Evolutionary conservation across 345 rosid species (phyloP).

Genomic region (Gossypium arboreum): DNA sequence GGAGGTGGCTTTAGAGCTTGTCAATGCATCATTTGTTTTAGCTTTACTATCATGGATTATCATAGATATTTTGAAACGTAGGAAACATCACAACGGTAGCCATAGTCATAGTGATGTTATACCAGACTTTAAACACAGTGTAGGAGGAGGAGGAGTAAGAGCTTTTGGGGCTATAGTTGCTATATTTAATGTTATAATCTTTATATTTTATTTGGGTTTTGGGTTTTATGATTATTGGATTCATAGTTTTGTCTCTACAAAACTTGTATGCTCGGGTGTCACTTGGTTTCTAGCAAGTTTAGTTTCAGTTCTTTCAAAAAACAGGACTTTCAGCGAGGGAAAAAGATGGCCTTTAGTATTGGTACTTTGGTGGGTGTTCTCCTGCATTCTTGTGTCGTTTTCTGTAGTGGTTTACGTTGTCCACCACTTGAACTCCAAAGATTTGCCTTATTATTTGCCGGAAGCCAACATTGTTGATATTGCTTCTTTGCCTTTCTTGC

Average conservation of each 20-base stretch:
- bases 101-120: background rate
- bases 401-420: slow-evolving; percentile 25
- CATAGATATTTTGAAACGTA: slow-evolving; percentile 16
- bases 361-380: slow-evolving; percentile 49
- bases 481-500: slow-evolving; percentile 36
- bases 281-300: slow-evolving; percentile 43
- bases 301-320: slow-evolving; percentile 24
- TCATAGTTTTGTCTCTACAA: slow-evolving; percentile 8
- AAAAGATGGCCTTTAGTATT: slow-evolving; percentile 46
- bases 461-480: slow-evolving; percentile 35
- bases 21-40: slow-evolving; percentile 27
- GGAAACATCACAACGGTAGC: slow-evolving; percentile 8
- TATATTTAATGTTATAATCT: slow-evolving; percentile 30
- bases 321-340: slow-evolving; percentile 15
- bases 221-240: slow-evolving; percentile 33
- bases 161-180: slow-evolving; percentile 13
- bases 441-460: slow-evolving; percentile 25
- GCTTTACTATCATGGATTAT: slow-evolving; percentile 28
- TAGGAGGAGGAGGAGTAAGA: background rate
- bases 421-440: slow-evolving; percentile 19
- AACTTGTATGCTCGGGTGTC: slow-evolving; percentile 18
- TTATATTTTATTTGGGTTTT: slow-evolving; percentile 29
- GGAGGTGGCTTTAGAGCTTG: slow-evolving; percentile 21
- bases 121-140: background rate
- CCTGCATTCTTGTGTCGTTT: slow-evolving; percentile 25